These are phyloP conservation scores for Yarrowia keelungensis DNA, from an alignment of 805 yeast genomes.

Conservation along the genomic window DNA sequence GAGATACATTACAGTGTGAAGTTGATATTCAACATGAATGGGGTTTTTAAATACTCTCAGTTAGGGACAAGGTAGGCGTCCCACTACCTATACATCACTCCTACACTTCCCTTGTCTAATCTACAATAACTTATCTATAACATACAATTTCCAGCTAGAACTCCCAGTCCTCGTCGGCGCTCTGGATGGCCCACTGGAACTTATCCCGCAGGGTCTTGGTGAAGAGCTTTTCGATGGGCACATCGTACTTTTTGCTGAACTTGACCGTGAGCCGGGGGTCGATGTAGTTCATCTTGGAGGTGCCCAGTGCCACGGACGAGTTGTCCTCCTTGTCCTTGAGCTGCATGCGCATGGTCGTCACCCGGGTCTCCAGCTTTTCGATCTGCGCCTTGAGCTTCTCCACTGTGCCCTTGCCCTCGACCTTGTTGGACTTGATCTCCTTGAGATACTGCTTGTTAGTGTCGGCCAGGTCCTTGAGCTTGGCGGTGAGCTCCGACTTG, in stretches of 20 bases:
- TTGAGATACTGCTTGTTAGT: conserved; percentile 54
- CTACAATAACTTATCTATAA: conserved; percentile 37
- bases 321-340: conserved; percentile 93
- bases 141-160: conserved; percentile 55
- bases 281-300: conserved; percentile 92
- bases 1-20: no score
- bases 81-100: no score
- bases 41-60: no score
- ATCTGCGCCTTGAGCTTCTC: conserved; percentile 78
- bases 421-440: conserved; percentile 65
- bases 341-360: conserved; percentile 70
- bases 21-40: no score
- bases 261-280: conserved; percentile 92
- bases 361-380: conserved; percentile 73
- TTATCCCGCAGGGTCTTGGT: conserved; percentile 91
- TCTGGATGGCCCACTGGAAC: conserved; percentile 94
- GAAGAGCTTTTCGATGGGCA: conserved; percentile 90
- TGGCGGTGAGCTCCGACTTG: conserved; percentile 63
- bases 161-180: conserved; percentile 86
- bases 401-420: conserved; percentile 62
- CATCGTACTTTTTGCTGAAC: conserved; percentile 83
- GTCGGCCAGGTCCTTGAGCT: conserved; percentile 59
- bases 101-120: not conserved
- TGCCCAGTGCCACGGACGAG: conserved; percentile 89
- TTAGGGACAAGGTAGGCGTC: no score